These are phyloP conservation scores for Oryza punctata DNA, from an alignment of 176 grass and related monocot species.

Conservation along the genomic window DNA sequence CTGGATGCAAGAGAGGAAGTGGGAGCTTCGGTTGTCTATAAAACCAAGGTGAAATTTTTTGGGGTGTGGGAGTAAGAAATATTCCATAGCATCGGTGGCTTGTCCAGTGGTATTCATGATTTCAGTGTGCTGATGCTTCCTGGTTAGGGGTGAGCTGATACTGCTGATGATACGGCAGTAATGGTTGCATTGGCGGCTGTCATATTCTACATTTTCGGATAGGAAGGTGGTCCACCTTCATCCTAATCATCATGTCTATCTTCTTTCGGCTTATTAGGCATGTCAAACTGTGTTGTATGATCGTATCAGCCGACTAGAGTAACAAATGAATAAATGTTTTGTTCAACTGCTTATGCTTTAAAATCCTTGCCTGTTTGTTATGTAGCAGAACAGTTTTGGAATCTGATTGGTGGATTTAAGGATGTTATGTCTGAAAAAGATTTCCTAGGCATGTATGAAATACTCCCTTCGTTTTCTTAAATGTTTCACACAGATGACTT, in stretches of 20 bases:
- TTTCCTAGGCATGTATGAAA: not conserved
- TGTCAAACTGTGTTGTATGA: conserved; percentile 9
- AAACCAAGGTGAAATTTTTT: not conserved
- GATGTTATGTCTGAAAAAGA: not conserved
- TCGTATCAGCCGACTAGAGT: conserved; percentile 24
- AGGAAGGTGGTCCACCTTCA: not conserved
- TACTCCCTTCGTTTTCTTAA: no score
- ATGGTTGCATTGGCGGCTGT: not conserved
- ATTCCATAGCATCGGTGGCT: not conserved
- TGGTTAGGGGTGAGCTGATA: conserved; percentile 9
- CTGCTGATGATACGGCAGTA: not conserved
- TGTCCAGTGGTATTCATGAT: conserved; percentile 2
- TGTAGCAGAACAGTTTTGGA: conserved; percentile 13
- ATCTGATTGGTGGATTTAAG: not conserved
- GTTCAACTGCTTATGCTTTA: not conserved
- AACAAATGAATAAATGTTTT: conserved; percentile 26
- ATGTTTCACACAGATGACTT: no score
- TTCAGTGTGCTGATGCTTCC: conserved; percentile 13
- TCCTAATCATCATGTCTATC: not conserved
- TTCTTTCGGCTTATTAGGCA: conserved; percentile 10
- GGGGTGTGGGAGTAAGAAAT: not conserved
- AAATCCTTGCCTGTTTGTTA: conserved; percentile 20
- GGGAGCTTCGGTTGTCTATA: not conserved
- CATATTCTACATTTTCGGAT: conserved; percentile 5
- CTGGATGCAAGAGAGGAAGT: conserved; percentile 8